Base-by-base conservation (phyloP, 371 early-diverging fungal genomes). In the Syncephalis plumigaleata region DNA sequence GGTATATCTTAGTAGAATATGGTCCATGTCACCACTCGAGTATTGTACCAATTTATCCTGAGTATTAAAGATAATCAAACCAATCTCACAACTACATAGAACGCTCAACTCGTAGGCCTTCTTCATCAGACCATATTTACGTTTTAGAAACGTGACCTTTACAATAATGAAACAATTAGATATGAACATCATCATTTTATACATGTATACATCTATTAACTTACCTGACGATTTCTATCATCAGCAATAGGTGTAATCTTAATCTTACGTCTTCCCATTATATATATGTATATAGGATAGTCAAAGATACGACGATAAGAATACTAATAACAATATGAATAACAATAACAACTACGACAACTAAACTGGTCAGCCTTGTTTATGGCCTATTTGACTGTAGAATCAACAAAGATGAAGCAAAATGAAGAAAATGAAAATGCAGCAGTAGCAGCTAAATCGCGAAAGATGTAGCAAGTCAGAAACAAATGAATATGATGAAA, bases 121-220 rank as follows among this genome's bases (percentile, higher is more conserved):
- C 68, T 98, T 98, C 87, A 99, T 91, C 44, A 99, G 70, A 15
- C 98, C 98, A 50, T 83, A 79, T 68, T 98, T 98, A 55, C 99
- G 77, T 63, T 98, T 98, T 47, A 86, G 73, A 67, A 98, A 98
- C 7, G 98, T 95, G 36, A 94, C 94, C 76, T 85, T 50, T 44
- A 52, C 45, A 51, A 55, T 37, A 36, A 47, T 44, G 17, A 26
- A 9, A 36, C 18, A 13, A 23, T 8, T 37, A 45, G 27, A 1
- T 39, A 49, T 44, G 22, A 37, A 17, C n/a, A 45, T 26, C 26
- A 16, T 15, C 21, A 42, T 39, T 15, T 16, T 38, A 36, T 39
- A 17, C 17, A 1, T 21, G 16, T 18, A 9, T 23, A 36, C 25
- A 9, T 7, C 9, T 39, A 23, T 15, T 16, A 22, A 44, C 54